A percentile compares a stretch with the other conserved stretches of the same genome.
Evolutionary conservation across 805 yeast genomes (phyloP).

Genomic region (Saccharomycopsis lassenensis): DNA sequence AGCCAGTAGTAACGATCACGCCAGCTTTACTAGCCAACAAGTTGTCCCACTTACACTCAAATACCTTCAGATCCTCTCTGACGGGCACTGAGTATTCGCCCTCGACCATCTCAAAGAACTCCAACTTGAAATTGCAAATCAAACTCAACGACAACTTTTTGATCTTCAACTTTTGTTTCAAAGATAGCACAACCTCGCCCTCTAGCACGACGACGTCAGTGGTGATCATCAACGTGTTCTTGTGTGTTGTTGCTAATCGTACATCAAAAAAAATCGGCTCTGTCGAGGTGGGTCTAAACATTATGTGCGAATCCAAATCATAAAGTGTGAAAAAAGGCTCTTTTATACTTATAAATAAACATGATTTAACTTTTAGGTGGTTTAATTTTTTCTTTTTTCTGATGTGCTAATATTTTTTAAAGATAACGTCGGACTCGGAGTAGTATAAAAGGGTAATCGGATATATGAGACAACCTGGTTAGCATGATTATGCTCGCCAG

Average conservation of each 20-base stretch:
- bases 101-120: conserved; percentile 36
- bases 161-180: conserved; percentile 41
- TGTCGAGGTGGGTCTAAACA: conserved; percentile 1
- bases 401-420: no score
- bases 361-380: no score
- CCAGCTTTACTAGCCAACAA: no score
- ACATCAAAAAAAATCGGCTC: conserved; percentile 12
- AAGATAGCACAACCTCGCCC: conserved; percentile 64
- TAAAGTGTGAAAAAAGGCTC: neutral
- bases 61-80: conserved; percentile 45
- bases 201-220: conserved; percentile 56
- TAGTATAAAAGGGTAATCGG: no score
- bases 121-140: conserved; percentile 53
- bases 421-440: no score
- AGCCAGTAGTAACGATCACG: no score
- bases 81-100: conserved; percentile 28
- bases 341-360: no score
- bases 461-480: no score
- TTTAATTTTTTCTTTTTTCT: no score
- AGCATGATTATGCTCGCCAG: no score
- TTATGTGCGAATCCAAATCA: neutral
- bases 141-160: conserved; percentile 51
- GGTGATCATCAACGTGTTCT: conserved; percentile 64
- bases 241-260: conserved; percentile 26
- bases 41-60: conserved; percentile 68